phyloP scores from a whole-genome alignment of 139 green algal species.

The Haematococcus lacustris region DNA sequence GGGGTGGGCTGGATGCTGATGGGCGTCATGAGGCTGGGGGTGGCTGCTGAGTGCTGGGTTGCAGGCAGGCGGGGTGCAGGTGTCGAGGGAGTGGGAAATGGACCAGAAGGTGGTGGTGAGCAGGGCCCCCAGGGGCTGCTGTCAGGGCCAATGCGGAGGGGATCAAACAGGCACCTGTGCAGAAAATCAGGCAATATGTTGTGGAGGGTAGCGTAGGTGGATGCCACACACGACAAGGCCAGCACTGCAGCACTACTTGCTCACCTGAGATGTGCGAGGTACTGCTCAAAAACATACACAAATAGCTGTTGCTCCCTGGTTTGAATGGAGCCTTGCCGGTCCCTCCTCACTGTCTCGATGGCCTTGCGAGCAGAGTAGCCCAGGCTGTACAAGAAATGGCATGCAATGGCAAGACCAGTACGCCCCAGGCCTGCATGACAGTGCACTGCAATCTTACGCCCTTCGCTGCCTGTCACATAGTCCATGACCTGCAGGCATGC shows the following conservation, averaged over 20 bases:
- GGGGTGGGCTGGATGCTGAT: no score
- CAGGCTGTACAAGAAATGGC: slow-evolving; percentile 41
- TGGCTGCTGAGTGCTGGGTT: no score
- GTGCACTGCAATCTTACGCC: slow-evolving; percentile 52
- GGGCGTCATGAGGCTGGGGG: no score
- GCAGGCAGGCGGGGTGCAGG: no score
- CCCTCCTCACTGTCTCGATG: slow-evolving; percentile 22
- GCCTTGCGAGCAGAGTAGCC: slow-evolving; percentile 14
- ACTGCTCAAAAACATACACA: slow-evolving; percentile 56
- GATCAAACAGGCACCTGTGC: background rate
- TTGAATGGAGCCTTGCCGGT: slow-evolving; percentile 45
- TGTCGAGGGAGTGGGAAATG: no score
- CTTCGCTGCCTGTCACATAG: slow-evolving; percentile 31
- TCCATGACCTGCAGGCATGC: slow-evolving; percentile 46
- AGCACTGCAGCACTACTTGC: background rate
- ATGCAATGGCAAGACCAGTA: slow-evolving; percentile 60
- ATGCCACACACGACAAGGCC: background rate
- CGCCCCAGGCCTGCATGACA: slow-evolving; percentile 65
- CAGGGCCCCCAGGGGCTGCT: background rate
- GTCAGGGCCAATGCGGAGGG: background rate
- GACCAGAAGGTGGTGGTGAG: background rate
- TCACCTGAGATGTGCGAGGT: slow-evolving; percentile 47
- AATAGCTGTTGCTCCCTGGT: slow-evolving; percentile 46
- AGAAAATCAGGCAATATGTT: background rate
- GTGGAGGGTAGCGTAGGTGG: background rate